Base-by-base conservation (phyloP, 106 monocot species). In the Platanthera guangdongensis region DNA sequence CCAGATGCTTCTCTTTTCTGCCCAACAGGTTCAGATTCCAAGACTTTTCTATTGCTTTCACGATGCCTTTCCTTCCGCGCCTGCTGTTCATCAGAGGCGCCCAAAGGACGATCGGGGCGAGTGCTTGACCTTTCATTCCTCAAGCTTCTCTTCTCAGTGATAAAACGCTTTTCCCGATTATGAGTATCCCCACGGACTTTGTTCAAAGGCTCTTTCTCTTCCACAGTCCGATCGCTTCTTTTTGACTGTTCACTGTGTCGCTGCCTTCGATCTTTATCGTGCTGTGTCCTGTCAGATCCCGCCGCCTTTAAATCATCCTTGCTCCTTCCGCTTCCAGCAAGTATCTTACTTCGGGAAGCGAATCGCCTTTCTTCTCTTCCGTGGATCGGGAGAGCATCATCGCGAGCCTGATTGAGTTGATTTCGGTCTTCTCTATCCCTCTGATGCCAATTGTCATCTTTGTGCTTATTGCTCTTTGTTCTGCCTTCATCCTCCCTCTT, bases 381-480 rank as follows among this genome's bases (percentile, higher is more conserved):
- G 55, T 81, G 63, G 47, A 83, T 84, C 10, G 60, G 73, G 18
- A 50, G 70, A 13, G 62, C 22, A 63, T 88, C 84, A 77, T 93
- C 90, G 76, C 83, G 85, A 76, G 82, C 55, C 21, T 75, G 88
- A 55, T 88, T 95, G 53, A 88, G 62, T 52, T 86, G 84, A 76
- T 88, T 83, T 62, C 85, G 87, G 46, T 88, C 87, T 69, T 95
- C 90, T 83, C 86, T 83, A 60, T 95, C 95, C 67, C 82, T 85
- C 52, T 85, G 86, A 39, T 81, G 82, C 83, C 80, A 80, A 73
- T 52, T 88, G 47, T 90, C 95, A 77, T 95, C 88, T 77, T 85
- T 87, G 49, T 86, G 89, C 77, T 85, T 87, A 18, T 87, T 88
- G 32, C 80, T 88, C 78, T 86, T 83, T 49, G 67, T 53, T 86